phyloP scores from a whole-genome alignment of 208 protist genomes.

The Trypanosoma melophagium region DNA sequence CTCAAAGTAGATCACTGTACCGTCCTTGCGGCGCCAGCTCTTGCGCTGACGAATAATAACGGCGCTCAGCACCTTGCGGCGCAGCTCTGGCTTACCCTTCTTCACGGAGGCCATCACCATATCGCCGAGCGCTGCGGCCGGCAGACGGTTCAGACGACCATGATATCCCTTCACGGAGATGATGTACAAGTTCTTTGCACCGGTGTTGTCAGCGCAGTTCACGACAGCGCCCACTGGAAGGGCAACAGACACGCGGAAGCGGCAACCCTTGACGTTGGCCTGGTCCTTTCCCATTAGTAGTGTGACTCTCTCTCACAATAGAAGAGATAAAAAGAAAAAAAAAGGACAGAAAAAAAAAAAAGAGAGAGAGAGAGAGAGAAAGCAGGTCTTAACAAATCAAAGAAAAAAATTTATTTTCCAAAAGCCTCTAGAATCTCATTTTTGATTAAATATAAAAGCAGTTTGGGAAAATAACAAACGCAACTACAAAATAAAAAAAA shows the following conservation, averaged over 20 bases:
- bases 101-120: constrained; percentile 99
- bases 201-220: constrained; percentile 99
- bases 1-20: constrained; percentile 99
- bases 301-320: constrained; percentile 32
- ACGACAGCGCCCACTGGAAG: constrained; percentile 98
- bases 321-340: constrained; percentile 8
- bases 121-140: constrained; percentile 97
- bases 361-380: no score
- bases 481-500: constrained; percentile 13
- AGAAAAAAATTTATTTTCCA: background rate
- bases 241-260: constrained; percentile 98
- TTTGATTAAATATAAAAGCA: no score
- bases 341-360: constrained; percentile 22
- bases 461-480: constrained; percentile 18
- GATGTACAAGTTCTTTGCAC: constrained; percentile 99
- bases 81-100: constrained; percentile 99
- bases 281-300: constrained; percentile 87
- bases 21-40: constrained; percentile 98
- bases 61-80: constrained; percentile 98
- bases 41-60: constrained; percentile 99
- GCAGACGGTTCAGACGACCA: constrained; percentile 98
- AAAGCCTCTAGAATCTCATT: no score
- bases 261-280: constrained; percentile 92
- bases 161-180: constrained; percentile 98
- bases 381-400: constrained; percentile 16